Percentiles rank a stretch among this genome's conserved stretches.
phyloP scores from a whole-genome alignment of 352 stramenopile species.

The Pythium periplocum region DNA sequence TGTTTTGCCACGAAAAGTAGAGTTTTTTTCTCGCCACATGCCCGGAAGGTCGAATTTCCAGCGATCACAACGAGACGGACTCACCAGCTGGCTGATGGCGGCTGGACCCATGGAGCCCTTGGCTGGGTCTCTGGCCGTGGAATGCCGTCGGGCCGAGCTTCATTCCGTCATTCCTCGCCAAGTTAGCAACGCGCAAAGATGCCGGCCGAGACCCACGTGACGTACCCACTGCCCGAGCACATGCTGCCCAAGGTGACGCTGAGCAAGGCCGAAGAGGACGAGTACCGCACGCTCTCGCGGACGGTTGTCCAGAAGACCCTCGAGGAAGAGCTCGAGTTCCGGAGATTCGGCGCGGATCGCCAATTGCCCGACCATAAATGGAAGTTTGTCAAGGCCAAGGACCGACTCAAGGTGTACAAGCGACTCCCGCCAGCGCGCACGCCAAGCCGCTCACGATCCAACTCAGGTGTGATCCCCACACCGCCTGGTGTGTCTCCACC shows the following conservation, averaged over 20 bases:
- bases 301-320: conserved; percentile 41
- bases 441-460: conserved; percentile 21
- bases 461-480: not conserved
- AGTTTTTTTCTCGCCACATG: too few relatives aligned
- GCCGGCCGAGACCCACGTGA: too few relatives aligned
- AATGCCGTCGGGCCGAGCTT: too few relatives aligned
- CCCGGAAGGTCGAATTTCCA: too few relatives aligned
- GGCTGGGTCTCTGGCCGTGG: too few relatives aligned
- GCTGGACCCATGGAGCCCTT: too few relatives aligned
- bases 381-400: conserved; percentile 23
- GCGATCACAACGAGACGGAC: too few relatives aligned
- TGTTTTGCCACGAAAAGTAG: too few relatives aligned
- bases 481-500: not conserved
- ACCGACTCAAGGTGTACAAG: conserved; percentile 19
- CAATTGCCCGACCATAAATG: conserved; percentile 21
- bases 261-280: conserved; percentile 20
- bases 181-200: too few relatives aligned
- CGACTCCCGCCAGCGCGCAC: conserved; percentile 7
- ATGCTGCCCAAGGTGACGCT: conserved; percentile 21
- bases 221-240: conserved; percentile 17
- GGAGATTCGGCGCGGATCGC: conserved; percentile 5
- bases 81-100: too few relatives aligned
- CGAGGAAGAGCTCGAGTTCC: conserved; percentile 34
- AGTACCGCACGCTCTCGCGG: conserved; percentile 25
- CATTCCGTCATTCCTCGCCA: too few relatives aligned